Conservation (phyloP, 1,284 basidiomycete genomes). For the Ganoderma leucocontextum region DNA sequence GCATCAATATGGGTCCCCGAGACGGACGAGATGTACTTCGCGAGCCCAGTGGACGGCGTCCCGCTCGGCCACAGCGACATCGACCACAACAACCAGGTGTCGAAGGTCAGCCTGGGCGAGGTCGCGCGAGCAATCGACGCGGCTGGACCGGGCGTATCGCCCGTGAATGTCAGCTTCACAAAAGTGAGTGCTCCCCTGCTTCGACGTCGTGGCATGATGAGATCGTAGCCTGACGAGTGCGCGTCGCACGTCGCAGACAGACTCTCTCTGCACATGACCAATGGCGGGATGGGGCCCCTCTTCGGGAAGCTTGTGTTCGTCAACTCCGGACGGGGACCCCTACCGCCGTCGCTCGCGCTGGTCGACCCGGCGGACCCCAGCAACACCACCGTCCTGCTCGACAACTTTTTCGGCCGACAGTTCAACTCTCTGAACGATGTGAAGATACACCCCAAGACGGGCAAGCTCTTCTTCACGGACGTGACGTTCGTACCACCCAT, state of each 20-base stretch:
- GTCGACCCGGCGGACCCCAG: slow-evolving; percentile 70
- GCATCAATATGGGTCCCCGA: slow-evolving; percentile 69
- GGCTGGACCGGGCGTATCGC: slow-evolving; percentile 41
- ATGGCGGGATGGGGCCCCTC: slow-evolving; percentile 78
- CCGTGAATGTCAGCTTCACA: slow-evolving; percentile 63
- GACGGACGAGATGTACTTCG: slow-evolving; percentile 66
- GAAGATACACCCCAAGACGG: slow-evolving; percentile 67
- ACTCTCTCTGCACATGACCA: slow-evolving; percentile 71
- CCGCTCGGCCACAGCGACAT: slow-evolving; percentile 51
- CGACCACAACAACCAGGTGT: slow-evolving; percentile 52
- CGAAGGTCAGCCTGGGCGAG: slow-evolving; percentile 47
- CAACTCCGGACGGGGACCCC: slow-evolving; percentile 70
- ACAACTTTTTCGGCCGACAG: slow-evolving; percentile 70
- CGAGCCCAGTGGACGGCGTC: slow-evolving; percentile 56
- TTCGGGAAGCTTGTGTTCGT: slow-evolving; percentile 68
- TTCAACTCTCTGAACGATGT: slow-evolving; percentile 71
- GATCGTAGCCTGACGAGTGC: no score
- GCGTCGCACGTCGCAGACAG: slow-evolving; percentile 37
- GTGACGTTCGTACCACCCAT: neutral
- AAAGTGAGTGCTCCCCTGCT: slow-evolving; percentile 52
- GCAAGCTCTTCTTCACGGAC: slow-evolving; percentile 38
- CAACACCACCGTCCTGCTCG: slow-evolving; percentile 43
- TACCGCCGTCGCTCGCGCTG: slow-evolving; percentile 69
- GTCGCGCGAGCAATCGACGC: slow-evolving; percentile 40
- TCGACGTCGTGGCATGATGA: slow-evolving; percentile 65